Evolutionary conservation across 2,329 filamentous ascomycete genomes (phyloP), one percentile per base, ranked within the genome.

Genomic region (Lasiodiplodia gonubiensis): DNA sequence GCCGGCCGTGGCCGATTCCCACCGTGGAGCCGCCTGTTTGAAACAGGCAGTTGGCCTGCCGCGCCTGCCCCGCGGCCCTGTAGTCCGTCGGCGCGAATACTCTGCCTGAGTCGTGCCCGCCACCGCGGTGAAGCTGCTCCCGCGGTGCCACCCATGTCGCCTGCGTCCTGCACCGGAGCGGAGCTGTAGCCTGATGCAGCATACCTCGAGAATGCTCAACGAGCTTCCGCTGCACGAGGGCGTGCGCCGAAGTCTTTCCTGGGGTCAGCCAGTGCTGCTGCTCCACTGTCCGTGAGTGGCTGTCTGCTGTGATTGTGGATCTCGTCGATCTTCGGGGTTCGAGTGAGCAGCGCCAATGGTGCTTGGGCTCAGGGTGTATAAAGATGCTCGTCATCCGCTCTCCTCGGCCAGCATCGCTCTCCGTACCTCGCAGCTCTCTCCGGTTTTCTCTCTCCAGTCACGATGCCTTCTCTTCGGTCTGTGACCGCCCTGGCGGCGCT

Each of bases 381-480:
- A 55, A 54, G 66, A 12, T 4, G 48, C 30, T 33, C 10, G 27
- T 35, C 55, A n/a, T 48, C 52, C 53, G 39, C 30, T 30, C 53
- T 18, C 42, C 49, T 16, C 52, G 48, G 35, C n/a, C 27, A 25
- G 14, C 49, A 69, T 66, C 35, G 25, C 65, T 69, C 67, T 51
- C 63, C 65, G 68, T 48, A 51, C 64, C 64, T 57, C 68, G 14
- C 59, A 51, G 23, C 64, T 68, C 61, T 53, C 51, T 66, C 12
- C 54, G 30, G n/a, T 64, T 35, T 65, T 51, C 30, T 64, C 37
- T 48, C 21, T 23, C 27, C 35, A 46, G 49, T 52, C 68, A 70
- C 52, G 61, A 79, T 79, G 77, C 76, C 76, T 70, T 77, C 75
- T 30, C 69, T 77, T 68, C 61, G 72, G 53, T 70, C 72, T 35